phyloP scores from a whole-genome alignment of 1,284 basidiomycete species.

The Pisolithus thermaeus region DNA sequence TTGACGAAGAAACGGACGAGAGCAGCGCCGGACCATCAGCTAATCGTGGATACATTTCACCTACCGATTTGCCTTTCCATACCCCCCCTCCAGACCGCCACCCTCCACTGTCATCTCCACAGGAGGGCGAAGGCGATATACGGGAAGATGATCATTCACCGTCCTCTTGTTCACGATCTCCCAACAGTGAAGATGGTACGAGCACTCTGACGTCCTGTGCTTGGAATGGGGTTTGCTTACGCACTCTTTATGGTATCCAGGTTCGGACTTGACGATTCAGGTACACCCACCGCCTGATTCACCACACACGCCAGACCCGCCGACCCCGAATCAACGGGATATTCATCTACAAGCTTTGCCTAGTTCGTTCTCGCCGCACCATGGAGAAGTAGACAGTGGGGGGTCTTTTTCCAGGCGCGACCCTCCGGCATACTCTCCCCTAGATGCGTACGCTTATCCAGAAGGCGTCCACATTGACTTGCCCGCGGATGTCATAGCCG shows the following conservation, averaged over 20 bases:
- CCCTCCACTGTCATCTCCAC: slow-evolving; percentile 41
- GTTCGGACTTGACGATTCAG: slow-evolving; percentile 58
- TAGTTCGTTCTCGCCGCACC: slow-evolving; percentile 34
- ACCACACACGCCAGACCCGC: slow-evolving; percentile 65
- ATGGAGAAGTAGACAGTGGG: slow-evolving; percentile 18
- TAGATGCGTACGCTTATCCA: slow-evolving; percentile 72
- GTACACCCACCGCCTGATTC: slow-evolving; percentile 74
- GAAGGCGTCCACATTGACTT: slow-evolving; percentile 80
- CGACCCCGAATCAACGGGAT: slow-evolving; percentile 71
- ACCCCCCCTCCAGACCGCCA: slow-evolving; percentile 44
- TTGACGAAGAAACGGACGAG: slow-evolving; percentile 55
- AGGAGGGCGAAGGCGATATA: slow-evolving; percentile 19
- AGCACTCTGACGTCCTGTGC: slow-evolving; percentile 63
- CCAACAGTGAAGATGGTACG: slow-evolving; percentile 55
- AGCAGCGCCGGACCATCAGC: slow-evolving; percentile 41
- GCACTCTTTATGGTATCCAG: slow-evolving; percentile 53
- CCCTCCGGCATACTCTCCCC: slow-evolving; percentile 76
- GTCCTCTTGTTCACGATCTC: slow-evolving; percentile 47
- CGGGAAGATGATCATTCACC: slow-evolving; percentile 29
- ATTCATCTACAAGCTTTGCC: slow-evolving; percentile 70
- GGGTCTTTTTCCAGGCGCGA: slow-evolving; percentile 43
- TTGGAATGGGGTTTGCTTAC: slow-evolving; percentile 53
- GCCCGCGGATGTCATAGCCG: slow-evolving; percentile 76
- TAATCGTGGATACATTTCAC: slow-evolving; percentile 53
- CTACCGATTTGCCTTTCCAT: slow-evolving; percentile 61